Conservation (phyloP, 371 early-diverging fungal species). For the Lichtheimia hyalospora region DNA sequence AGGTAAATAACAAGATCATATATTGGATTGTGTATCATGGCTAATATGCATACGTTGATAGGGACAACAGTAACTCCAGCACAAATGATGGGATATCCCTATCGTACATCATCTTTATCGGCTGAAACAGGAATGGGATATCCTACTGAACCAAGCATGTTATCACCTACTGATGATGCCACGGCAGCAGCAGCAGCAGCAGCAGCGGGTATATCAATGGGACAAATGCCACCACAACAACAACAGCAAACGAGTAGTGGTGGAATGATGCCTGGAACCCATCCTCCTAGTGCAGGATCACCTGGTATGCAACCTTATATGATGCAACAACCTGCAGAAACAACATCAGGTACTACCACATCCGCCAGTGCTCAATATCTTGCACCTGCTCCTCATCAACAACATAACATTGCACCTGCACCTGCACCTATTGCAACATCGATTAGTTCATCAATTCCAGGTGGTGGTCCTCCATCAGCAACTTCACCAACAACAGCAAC, state of each 20-base stretch:
- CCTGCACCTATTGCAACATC: background rate
- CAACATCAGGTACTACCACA: background rate
- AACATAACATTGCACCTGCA: constrained; percentile 13
- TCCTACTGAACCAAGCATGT: background rate
- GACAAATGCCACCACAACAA: constrained; percentile 7
- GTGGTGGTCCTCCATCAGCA: background rate
- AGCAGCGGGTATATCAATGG: constrained; percentile 11
- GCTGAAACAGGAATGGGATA: constrained; percentile 4
- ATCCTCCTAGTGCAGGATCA: constrained; percentile 6
- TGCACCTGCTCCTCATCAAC: background rate
- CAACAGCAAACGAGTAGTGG: background rate
- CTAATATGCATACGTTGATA: constrained; percentile 4
- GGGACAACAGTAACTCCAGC: constrained; percentile 13
- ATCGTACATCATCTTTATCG: constrained; percentile 3
- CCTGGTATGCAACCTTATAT: constrained; percentile 10
- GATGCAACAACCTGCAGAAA: constrained; percentile 10
- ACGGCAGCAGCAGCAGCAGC: constrained; percentile 4
- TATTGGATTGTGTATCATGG: background rate
- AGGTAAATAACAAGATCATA: background rate
- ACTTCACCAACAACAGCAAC: background rate
- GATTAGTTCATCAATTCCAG: background rate
- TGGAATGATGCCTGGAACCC: background rate
- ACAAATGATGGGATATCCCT: constrained; percentile 21
- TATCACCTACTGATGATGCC: background rate
- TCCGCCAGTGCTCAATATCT: background rate